Base-by-base conservation (phyloP, 176 grass and related monocot species). In the Lolium perenne region DNA sequence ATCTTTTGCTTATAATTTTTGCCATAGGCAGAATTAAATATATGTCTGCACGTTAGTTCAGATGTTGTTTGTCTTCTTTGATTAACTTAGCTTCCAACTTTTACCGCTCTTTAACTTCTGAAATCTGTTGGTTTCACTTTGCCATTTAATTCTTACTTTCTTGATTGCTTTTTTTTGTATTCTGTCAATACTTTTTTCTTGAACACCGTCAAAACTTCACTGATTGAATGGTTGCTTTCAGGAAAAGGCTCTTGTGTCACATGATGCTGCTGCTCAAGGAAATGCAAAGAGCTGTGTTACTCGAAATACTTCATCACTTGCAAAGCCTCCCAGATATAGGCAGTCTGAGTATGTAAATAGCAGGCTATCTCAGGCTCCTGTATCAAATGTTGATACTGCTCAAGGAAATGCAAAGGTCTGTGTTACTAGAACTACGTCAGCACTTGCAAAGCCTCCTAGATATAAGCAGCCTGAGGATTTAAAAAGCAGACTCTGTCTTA, bases 191-290 rank as follows among this genome's bases (percentile, higher is more conserved):
- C 45, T 32, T 17, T 29, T 75, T 75, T 75, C 47, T 75, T 2
- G 47, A 75, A 32, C 47, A 53, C 49, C 4, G 43, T 23, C 43
- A 17, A 66, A 82, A 70, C 53, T 32, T 67, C 61, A 71, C 63
- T 86, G 69, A 58, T 6, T 80, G 43, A 41, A 40, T 38, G 16
- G 86, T 89, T 76, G 88, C 51, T 76, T 76, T 62, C 70, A 98
- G 97, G 90, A 83, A 87, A 94, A 92, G 51, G 74, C 84, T 89
- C 23, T 78, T 47, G 49, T 61, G 74, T 69, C 87, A 84, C 83
- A 65, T 61, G 59, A 18, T 4, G 49, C 53, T 85, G 23, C 77
- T 83, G 68, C 82, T 88, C 82, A 88, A 90, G 86, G 80, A 83
- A 90, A 89, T 56, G 53, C 68, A 13, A 67, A 68, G 35, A 86